phyloP scores from a whole-genome alignment of 176 grass and related monocot species.

The Oryza rufipogon region DNA sequence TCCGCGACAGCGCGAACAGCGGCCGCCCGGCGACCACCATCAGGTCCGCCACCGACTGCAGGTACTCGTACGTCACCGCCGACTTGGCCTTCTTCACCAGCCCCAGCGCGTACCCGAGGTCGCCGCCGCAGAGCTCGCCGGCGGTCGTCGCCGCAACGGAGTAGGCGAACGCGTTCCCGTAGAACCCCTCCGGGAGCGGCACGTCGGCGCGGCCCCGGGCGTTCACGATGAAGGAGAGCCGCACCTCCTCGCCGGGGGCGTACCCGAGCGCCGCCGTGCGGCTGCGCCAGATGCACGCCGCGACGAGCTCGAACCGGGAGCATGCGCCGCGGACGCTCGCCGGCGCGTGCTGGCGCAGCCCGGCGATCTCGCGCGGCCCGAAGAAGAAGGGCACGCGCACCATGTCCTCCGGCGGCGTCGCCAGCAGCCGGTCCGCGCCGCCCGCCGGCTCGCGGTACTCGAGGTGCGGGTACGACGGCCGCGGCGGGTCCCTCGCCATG shows the following conservation, averaged over 20 bases:
- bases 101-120: slow-evolving; percentile 58
- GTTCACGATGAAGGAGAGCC: slow-evolving; percentile 65
- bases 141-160: slow-evolving; percentile 56
- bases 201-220: slow-evolving; percentile 48
- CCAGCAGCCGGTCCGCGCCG: slow-evolving; percentile 15
- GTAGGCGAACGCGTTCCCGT: slow-evolving; percentile 79
- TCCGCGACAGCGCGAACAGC: slow-evolving; percentile 37
- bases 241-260: slow-evolving; percentile 56
- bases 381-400: slow-evolving; percentile 54
- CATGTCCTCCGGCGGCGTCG: background rate
- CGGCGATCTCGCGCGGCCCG: slow-evolving; percentile 46
- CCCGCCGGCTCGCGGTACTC: slow-evolving; percentile 60
- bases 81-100: slow-evolving; percentile 71
- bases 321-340: slow-evolving; percentile 18
- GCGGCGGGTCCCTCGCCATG: slow-evolving; percentile 36
- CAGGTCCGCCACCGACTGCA: slow-evolving; percentile 69
- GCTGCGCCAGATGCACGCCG: slow-evolving; percentile 67
- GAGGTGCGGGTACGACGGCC: slow-evolving; percentile 46
- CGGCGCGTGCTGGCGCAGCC: slow-evolving; percentile 45
- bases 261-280: slow-evolving; percentile 59
- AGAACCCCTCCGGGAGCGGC: slow-evolving; percentile 62
- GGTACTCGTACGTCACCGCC: slow-evolving; percentile 59
- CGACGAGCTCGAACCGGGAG: slow-evolving; percentile 69
- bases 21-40: slow-evolving; percentile 51
- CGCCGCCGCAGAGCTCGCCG: slow-evolving; percentile 39